Evolutionary conservation across 1,284 basidiomycete genomes (phyloP).

Genomic region (Malassezia restricta): DNA sequence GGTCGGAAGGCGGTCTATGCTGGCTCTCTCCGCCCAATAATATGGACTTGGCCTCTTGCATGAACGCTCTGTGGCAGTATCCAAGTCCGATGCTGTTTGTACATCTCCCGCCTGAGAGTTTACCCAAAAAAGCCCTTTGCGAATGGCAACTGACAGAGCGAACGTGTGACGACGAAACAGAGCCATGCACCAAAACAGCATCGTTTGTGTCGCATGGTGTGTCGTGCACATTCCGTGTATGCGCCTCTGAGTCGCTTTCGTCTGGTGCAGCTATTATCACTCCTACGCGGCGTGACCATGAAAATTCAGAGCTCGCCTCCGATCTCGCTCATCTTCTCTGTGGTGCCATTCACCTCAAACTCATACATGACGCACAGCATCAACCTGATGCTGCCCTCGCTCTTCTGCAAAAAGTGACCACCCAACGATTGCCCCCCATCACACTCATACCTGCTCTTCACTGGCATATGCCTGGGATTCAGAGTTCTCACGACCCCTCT

Average conservation of each 20-base stretch:
- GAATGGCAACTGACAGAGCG: constrained; percentile 42
- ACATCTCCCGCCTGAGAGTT: constrained; percentile 12
- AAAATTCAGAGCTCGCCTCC: too few species aligned
- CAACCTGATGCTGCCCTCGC: not conserved
- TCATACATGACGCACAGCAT: not conserved
- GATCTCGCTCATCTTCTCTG: too few species aligned
- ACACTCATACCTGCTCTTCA: not conserved
- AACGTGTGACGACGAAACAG: not conserved
- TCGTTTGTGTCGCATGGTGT: not conserved
- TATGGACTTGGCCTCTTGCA: constrained; percentile 1
- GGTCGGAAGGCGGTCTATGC: constrained; percentile 41
- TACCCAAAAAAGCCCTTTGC: constrained; percentile 27
- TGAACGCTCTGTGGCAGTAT: constrained; percentile 7
- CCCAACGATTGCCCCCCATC: not conserved
- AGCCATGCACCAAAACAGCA: not conserved
- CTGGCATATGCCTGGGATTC: not conserved
- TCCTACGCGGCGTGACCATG: not conserved
- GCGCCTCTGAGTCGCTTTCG: not conserved
- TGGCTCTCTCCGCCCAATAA: constrained; percentile 27
- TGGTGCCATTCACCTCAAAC: not conserved
- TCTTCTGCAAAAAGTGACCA: not conserved
- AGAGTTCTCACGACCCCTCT: not conserved
- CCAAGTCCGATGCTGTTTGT: constrained; percentile 24
- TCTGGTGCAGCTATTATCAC: not conserved
- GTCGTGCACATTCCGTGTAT: constrained; percentile 1